Base-by-base conservation (phyloP, 495 filamentous ascomycete genomes). In the Podospora bellae-mahoneyi region DNA sequence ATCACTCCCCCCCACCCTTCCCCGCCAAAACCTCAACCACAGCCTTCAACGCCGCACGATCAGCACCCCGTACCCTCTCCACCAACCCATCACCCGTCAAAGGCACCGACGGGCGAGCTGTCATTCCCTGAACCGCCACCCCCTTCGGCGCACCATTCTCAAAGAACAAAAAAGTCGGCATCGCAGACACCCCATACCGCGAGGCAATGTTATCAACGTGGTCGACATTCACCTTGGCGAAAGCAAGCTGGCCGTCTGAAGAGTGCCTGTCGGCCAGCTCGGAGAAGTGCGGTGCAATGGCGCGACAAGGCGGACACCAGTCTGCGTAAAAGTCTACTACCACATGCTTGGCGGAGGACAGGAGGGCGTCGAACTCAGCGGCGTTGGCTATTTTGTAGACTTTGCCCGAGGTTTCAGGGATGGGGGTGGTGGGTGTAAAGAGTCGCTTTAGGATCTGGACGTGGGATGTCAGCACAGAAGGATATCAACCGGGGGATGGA, bases 161-260 rank as follows among this genome's bases (percentile, higher is more conserved):
- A 82, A 96, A 92, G 73, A 95, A 87, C 66, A 94, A 80, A 81
- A 96, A 94, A 57, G 92, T 94, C 3, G 92, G 92, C 85, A 91
- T 88, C 44, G 87, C 89, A 65, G 75, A 71, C 32, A 88, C 76
- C 44, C 76, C 76, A 68, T 84, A 83, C 54, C 71, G 71, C 13
- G 73, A 62, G 20, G 84, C 84, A 34, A 83, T 71, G n/a, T 82
- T 81, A 67, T 79, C 76, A 62, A 80, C 81, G 26, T 69, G 68
- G 72, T 87, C 86, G 39, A 88, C 84, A 74, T 88, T 78, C 67
- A 86, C 83, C 74, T 88, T 87, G 44, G 79, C 82, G 72, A 88
- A 88, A 30, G 78, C 82, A 19, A 87, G 78, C 54, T 78, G 73
- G 13, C 78, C 77, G 1, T 79, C 74, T 26, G 72, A 72, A 10